Conservation (phyloP, 2,329 filamentous ascomycete species). For the Neoarthrinium moseri region DNA sequence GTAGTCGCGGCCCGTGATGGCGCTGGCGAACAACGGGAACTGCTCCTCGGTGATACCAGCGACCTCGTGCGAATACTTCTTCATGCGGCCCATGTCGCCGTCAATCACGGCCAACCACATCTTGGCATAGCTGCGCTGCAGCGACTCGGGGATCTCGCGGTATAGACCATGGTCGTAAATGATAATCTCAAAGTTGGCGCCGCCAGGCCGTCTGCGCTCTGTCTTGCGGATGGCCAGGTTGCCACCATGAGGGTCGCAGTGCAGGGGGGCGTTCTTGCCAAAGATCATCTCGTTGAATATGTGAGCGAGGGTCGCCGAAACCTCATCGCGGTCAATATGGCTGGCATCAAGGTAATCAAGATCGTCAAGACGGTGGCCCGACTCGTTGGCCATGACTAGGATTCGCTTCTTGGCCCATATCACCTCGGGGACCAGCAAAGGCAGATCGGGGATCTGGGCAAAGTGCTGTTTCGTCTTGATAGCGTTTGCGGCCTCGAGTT, state of each 20-base stretch:
- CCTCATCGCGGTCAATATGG: slow-evolving; percentile 90
- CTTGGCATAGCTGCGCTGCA: slow-evolving; percentile 88
- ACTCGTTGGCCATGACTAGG: slow-evolving; percentile 91
- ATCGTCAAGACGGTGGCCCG: slow-evolving; percentile 85
- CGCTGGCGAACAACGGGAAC: slow-evolving; percentile 92
- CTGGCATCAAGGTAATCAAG: slow-evolving; percentile 81
- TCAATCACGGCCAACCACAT: slow-evolving; percentile 97
- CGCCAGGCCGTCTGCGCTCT: slow-evolving; percentile 48
- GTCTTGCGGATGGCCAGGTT: slow-evolving; percentile 92
- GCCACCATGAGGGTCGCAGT: slow-evolving; percentile 95
- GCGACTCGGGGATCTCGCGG: slow-evolving; percentile 76
- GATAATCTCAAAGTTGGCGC: slow-evolving; percentile 87
- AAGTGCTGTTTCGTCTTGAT: slow-evolving; percentile 80
- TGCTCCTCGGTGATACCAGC: slow-evolving; percentile 86
- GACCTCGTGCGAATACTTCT: slow-evolving; percentile 82
- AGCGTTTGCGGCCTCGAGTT: slow-evolving; percentile 82
- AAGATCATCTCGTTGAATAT: slow-evolving; percentile 99
- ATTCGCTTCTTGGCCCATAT: slow-evolving; percentile 88
- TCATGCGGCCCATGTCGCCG: slow-evolving; percentile 81
- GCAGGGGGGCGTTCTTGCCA: slow-evolving; percentile 79
- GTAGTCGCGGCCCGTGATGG: slow-evolving; percentile 93
- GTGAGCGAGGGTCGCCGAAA: slow-evolving; percentile 82
- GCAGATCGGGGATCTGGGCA: slow-evolving; percentile 67
- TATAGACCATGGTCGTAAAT: slow-evolving; percentile 97
- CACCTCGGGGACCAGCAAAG: slow-evolving; percentile 85